Conservation (phyloP, 2,329 filamentous ascomycete species). For the Alternaria sp. region DNA sequence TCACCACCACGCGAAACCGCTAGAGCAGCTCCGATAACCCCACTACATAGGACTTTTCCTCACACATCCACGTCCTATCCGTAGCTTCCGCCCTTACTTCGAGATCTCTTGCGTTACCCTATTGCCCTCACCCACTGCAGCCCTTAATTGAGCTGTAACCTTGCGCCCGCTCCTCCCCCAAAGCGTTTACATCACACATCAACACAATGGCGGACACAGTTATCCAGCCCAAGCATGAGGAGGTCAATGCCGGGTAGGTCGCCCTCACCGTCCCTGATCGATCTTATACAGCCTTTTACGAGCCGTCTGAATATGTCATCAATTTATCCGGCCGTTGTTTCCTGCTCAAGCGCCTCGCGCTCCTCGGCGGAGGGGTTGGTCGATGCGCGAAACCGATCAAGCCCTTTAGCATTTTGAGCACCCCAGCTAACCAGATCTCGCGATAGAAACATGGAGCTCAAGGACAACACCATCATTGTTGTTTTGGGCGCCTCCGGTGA, state of each 20-base stretch:
- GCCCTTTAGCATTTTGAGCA: constrained; percentile 12
- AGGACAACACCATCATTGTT: constrained; percentile 96
- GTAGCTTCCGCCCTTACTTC: constrained; percentile 31
- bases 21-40: constrained; percentile 40
- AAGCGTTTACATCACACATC: constrained; percentile 25
- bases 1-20: constrained; percentile 40
- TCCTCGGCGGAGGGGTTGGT: constrained; percentile 17
- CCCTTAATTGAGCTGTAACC: constrained; percentile 31
- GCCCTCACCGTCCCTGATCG: neutral
- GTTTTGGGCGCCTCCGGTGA: constrained; percentile 97
- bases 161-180: constrained; percentile 27
- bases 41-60: constrained; percentile 45
- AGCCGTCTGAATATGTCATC: neutral
- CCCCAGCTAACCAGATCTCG: constrained; percentile 35
- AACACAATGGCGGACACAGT: constrained; percentile 56
- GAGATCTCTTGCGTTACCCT: constrained; percentile 13
- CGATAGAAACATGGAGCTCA: constrained; percentile 85
- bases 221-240: constrained; percentile 54
- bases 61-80: constrained; percentile 34
- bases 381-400: constrained; percentile 6
- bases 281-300: neutral
- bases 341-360: neutral
- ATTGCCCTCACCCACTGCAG: constrained; percentile 13
- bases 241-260: constrained; percentile 56
- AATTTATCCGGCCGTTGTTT: constrained; percentile 8